Evolutionary conservation across 805 yeast species (phyloP), one percentile per base, ranked within the genome.

Genomic region (Vanderwaltozyma polyspora): DNA sequence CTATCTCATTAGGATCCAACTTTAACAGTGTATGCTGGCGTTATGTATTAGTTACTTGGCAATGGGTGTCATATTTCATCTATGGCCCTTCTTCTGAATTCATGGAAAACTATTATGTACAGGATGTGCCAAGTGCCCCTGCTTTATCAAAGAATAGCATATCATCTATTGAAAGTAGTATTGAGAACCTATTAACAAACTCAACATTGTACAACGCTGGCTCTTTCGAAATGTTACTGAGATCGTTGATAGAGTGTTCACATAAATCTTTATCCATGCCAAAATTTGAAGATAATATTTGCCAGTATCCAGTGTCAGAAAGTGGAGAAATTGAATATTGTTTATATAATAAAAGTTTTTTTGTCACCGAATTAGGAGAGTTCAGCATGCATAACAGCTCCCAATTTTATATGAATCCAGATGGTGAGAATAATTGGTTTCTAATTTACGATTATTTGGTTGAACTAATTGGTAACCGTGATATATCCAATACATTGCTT

Each of bases 1-100:
- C 89, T 0, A 68, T 77, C 3, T 81, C 95, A 0, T 57, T 89
- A n/a, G 96, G 95, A 0, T 71, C 87, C 1, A 70, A 76, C 1
- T 63, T 89, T 12, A 70, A 69, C 5, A 52, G 42, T 1, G 38
- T 60, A 3, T 72, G 80, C 22, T 89, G 97, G 97, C 55, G 59
- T 10, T 66, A 66, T 13, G 52, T 79, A 4, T 49, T 77, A 14
- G 66, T 72, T 4, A 70, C 93, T 0, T 63, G 85, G 37, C 93
- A 81, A 55, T 82, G 93, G 93, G 66, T 79, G 32, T 76, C 80
- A 36, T 81, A 76, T 46, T 80, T 63, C 44, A 46, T 79, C n/a
- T 66, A 75, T 48, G 89, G 89, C 0, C 71, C 74, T 10, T 60
- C 76, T 0, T 64, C 62, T 5, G 50, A 57, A 21, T 59, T 54